Conservation (phyloP, 2,329 filamentous ascomycete genomes). For the Xylaria sp. region DNA sequence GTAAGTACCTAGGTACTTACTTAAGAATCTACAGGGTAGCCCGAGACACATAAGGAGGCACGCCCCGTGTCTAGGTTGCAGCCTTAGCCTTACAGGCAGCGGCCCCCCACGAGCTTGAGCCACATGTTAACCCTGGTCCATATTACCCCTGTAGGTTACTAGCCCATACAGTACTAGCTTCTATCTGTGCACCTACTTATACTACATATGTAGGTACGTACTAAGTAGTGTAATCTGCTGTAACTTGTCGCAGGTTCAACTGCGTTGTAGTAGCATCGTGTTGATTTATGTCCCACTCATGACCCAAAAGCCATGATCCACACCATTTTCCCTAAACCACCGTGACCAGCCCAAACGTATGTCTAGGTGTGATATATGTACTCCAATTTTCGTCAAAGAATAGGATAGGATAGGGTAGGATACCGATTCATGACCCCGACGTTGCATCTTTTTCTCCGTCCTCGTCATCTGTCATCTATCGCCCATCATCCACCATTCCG, state of each 20-base stretch:
- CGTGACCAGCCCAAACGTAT: conserved; percentile 14
- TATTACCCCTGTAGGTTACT: too few relatives aligned
- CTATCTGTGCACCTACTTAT: too few relatives aligned
- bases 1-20: too few relatives aligned
- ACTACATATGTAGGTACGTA: too few relatives aligned
- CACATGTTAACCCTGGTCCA: too few relatives aligned
- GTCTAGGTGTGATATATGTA: neutral
- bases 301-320: conserved; percentile 22
- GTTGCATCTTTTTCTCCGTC: neutral
- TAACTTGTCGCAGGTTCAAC: neutral
- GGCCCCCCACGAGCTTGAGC: too few relatives aligned
- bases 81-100: too few relatives aligned
- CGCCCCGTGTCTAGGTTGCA: too few relatives aligned
- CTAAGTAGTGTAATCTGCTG: too few relatives aligned
- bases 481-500: conserved; percentile 44
- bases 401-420: conserved; percentile 8
- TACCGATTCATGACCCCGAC: neutral
- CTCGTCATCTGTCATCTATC: neutral
- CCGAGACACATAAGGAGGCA: too few relatives aligned
- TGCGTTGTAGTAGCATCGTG: neutral
- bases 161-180: too few relatives aligned
- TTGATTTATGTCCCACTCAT: neutral
- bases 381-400: neutral
- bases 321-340: conserved; percentile 4
- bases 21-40: too few relatives aligned